Base-by-base conservation (phyloP, 208 protist genomes). In the Acanthamoeba pearcei region DNA sequence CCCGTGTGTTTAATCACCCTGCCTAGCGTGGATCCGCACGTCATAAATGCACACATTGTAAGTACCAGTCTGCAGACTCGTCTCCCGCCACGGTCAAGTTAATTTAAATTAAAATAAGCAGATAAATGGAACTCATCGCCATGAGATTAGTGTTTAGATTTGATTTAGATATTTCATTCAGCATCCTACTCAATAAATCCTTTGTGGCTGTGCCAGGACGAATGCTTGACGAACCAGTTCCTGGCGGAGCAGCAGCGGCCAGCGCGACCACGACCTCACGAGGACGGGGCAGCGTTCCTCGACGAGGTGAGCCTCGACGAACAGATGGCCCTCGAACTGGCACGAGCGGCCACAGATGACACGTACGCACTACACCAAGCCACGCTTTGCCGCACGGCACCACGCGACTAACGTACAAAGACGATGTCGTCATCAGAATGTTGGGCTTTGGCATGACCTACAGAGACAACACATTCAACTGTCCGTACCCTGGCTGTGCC, bases 171-270 rank as follows among this genome's bases (percentile, higher is more conserved):
- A 55, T 55, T 15, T 10, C 51, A 15, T 55, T 24, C 57, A 1
- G 1, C 57, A 64, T 64, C 57, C 22, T 64, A 8, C 57, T 17
- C n/a, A n/a, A 64, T 64, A 17, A 0, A 32, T 13, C 19, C 9
- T 27, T 70, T 17, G 64, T 17, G 64, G 8, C 1, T 85, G 17
- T 12, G 0, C 6, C 80, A 89, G 80, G 80, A 89, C 53, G 80
- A 89, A 27, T 89, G 80, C 51, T n/a, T 89, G 80, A 89, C 80
- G 53, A 89, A 57, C 27, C 80, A 89, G 53, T 89, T 89, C 53
- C 80, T 89, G n/a, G 53, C 24, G 35, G 80, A 89, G 53, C 80
- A 89, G 51, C 15, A 12, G 8, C 15, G n/a, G n/a, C n/a, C 80
- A 22, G 4, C 46, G 6, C 17, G 12, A n/a, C 51, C 80, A 42